These are phyloP conservation scores for Carallia pectinifolia DNA, from an alignment of 345 rosid genomes.

Conservation along the genomic window DNA sequence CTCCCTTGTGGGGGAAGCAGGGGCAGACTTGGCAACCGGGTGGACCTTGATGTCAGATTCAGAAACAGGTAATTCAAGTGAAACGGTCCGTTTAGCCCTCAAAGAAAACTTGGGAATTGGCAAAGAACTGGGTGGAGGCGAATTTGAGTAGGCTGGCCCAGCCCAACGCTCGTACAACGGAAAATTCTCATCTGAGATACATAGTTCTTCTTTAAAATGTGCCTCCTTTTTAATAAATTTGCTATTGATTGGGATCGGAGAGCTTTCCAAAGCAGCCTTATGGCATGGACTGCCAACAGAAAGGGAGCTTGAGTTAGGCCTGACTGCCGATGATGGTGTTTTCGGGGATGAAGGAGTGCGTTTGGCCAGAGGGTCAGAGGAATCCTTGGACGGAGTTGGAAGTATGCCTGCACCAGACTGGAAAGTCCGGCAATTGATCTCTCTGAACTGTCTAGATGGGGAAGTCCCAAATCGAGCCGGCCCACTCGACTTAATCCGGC, in stretches of 20 bases:
- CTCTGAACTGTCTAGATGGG: constrained; percentile 55
- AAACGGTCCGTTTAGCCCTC: constrained; percentile 52
- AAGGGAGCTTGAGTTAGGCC: not conserved
- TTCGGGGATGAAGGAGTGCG: constrained; percentile 19
- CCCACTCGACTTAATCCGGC: constrained; percentile 39
- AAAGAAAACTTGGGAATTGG: constrained; percentile 90
- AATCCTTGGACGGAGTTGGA: constrained; percentile 52
- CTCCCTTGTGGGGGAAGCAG: constrained; percentile 75
- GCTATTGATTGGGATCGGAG: constrained; percentile 51
- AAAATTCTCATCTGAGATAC: constrained; percentile 21
- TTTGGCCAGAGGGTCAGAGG: constrained; percentile 35
- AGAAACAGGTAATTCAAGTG: constrained; percentile 54
- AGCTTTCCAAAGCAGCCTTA: constrained; percentile 32
- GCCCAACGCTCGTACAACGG: constrained; percentile 87
- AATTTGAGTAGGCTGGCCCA: constrained; percentile 96
- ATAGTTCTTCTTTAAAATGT: constrained; percentile 30
- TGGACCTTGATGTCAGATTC: constrained; percentile 35
- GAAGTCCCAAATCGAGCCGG: constrained; percentile 48
- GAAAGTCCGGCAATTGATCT: constrained; percentile 69
- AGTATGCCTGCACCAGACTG: constrained; percentile 73
- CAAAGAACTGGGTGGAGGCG: constrained; percentile 90
- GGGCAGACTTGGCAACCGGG: constrained; percentile 73
- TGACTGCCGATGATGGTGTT: constrained; percentile 27
- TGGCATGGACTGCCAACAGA: constrained; percentile 14
- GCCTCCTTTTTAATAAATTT: constrained; percentile 24